Evolutionary conservation across 768 basidiomycete species (phyloP).

Genomic region (Phanerodontia chrysosporium): DNA sequence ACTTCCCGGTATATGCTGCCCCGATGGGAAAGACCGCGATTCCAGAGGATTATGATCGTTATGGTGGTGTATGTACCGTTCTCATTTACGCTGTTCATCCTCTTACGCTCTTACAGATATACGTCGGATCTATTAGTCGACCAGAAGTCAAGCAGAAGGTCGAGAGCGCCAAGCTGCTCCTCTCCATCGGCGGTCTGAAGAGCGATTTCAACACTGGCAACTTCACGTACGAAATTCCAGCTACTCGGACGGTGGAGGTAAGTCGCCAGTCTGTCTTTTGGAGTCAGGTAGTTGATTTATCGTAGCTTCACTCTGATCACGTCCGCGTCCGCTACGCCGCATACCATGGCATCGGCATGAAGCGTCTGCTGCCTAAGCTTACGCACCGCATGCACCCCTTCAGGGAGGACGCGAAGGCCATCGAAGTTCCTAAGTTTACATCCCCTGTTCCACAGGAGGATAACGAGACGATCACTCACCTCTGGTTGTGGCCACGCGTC

Average conservation of each 20-base stretch:
- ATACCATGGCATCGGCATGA: slow-evolving; percentile 71
- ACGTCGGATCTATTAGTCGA: slow-evolving; percentile 66
- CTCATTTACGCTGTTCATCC: neutral
- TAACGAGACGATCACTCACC: slow-evolving; percentile 59
- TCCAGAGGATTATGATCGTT: slow-evolving; percentile 66
- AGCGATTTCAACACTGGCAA: slow-evolving; percentile 89
- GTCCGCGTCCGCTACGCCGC: slow-evolving; percentile 60
- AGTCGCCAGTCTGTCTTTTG: neutral
- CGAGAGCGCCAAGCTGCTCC: slow-evolving; percentile 68
- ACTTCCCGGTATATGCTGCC: slow-evolving; percentile 68
- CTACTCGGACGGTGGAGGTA: slow-evolving; percentile 60
- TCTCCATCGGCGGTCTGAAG: slow-evolving; percentile 68
- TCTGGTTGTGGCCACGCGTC: slow-evolving; percentile 82
- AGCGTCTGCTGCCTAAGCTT: slow-evolving; percentile 69
- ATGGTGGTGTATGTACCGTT: slow-evolving; percentile 64
- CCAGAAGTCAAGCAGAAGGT: slow-evolving; percentile 67
- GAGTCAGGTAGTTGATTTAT: too few relatives aligned
- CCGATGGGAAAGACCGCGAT: slow-evolving; percentile 82
- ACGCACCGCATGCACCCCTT: slow-evolving; percentile 47
- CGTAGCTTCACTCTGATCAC: slow-evolving; percentile 72
- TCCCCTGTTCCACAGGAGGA: slow-evolving; percentile 47
- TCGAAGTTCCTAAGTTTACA: slow-evolving; percentile 41
- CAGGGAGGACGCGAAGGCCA: slow-evolving; percentile 33
- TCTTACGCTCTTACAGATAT: slow-evolving; percentile 44
- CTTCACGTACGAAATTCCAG: slow-evolving; percentile 72